Conservation (phyloP, 305 asterid genomes). For the Fraxinus baroniana region DNA sequence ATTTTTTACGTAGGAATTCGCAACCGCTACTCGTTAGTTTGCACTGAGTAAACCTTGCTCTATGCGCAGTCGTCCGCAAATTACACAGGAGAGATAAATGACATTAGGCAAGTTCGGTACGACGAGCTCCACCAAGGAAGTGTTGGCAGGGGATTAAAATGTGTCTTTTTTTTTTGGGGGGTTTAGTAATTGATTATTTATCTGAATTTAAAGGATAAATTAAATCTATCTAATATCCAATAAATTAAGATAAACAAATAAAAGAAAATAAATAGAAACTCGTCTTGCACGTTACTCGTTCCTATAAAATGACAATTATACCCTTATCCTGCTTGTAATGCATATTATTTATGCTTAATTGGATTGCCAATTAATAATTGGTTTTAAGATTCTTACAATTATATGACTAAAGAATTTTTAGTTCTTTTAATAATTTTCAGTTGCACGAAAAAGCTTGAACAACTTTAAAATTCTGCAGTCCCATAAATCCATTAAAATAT, state of each 20-base stretch:
- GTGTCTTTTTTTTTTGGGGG: too few relatives aligned
- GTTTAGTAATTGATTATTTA: neutral
- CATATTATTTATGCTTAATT: neutral
- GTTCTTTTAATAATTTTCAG: too few relatives aligned
- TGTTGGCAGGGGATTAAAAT: too few relatives aligned
- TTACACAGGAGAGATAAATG: too few relatives aligned
- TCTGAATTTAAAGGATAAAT: neutral
- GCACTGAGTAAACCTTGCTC: too few relatives aligned
- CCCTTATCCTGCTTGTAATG: neutral
- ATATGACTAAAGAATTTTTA: neutral
- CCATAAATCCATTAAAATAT: neutral
- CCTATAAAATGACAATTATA: neutral
- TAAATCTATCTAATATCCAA: neutral
- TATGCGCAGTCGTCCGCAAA: too few relatives aligned
- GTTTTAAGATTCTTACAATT: neutral
- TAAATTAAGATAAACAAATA: too few relatives aligned
- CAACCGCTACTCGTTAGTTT: too few relatives aligned
- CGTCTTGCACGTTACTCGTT: neutral
- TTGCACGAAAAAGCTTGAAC: too few relatives aligned
- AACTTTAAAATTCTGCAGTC: neutral
- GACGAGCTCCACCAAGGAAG: too few relatives aligned
- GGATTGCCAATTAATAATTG: neutral
- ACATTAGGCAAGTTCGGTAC: too few relatives aligned
- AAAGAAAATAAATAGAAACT: neutral
- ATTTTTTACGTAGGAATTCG: too few relatives aligned